These are phyloP conservation scores for Diplotaxis tenuifolia DNA, from an alignment of 345 rosid genomes.

Conservation along the genomic window DNA sequence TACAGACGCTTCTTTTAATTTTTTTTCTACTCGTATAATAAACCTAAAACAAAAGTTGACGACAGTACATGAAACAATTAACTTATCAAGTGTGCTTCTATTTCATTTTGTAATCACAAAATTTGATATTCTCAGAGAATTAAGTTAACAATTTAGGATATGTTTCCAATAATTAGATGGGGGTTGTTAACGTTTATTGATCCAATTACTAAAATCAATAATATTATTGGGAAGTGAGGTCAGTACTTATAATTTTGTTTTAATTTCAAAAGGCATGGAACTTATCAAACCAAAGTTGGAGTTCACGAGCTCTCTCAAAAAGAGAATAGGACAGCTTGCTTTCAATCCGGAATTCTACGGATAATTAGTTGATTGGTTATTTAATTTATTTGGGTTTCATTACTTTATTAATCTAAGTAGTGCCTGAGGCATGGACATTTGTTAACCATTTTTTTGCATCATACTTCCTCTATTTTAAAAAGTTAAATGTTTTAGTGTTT, in stretches of 20 bases:
- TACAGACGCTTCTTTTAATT: background rate
- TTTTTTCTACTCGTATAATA: conserved; percentile 10
- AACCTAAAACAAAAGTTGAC: background rate
- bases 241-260: background rate
- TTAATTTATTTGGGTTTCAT: conserved; percentile 3
- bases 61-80: background rate
- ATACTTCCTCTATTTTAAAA: no score
- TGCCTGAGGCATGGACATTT: conserved; percentile 28
- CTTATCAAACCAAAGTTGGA: conserved; percentile 29
- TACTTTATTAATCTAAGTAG: conserved; percentile 15
- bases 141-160: background rate
- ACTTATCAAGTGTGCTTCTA: background rate
- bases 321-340: conserved; percentile 39
- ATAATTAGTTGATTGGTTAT: conserved; percentile 6
- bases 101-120: background rate
- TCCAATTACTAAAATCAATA: conserved; percentile 6
- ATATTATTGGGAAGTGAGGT: conserved; percentile 18
- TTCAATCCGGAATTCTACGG: conserved; percentile 40
- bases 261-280: conserved; percentile 22
- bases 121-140: background rate
- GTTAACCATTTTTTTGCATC: background rate
- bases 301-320: conserved; percentile 30
- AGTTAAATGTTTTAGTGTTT: no score
- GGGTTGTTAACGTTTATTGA: conserved; percentile 7
- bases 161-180: conserved; percentile 15